Evolutionary conservation across 2,329 filamentous ascomycete species (phyloP).

Genomic region (Cylindrodendrum hubeiense): DNA sequence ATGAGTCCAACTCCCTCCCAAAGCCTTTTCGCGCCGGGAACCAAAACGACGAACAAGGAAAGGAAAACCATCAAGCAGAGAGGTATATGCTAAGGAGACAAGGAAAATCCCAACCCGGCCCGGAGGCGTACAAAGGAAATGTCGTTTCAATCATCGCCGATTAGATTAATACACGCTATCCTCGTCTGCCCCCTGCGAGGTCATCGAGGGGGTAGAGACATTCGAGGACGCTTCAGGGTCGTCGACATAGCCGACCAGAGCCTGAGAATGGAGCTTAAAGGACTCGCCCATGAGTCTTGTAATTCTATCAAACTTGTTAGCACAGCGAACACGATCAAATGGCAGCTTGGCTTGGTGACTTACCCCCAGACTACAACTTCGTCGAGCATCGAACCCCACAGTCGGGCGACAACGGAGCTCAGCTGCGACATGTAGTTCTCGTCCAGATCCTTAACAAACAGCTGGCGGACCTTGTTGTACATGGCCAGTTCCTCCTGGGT

Average conservation of each 20-base stretch:
- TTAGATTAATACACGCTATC: conserved; percentile 76
- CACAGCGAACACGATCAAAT: conserved; percentile 1
- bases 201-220: conserved; percentile 78
- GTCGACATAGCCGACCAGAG: conserved; percentile 94
- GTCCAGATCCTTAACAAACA: conserved; percentile 92
- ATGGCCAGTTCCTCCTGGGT: conserved; percentile 86
- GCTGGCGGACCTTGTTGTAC: conserved; percentile 91
- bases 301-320: conserved; percentile 68
- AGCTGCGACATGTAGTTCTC: conserved; percentile 85
- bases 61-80: conserved; percentile 44
- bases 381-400: conserved; percentile 98
- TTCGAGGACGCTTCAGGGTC: conserved; percentile 78
- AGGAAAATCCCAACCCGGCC: conserved; percentile 40
- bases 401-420: conserved; percentile 92
- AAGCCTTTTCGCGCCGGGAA: conserved; percentile 40
- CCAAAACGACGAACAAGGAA: conserved; percentile 43
- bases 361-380: conserved; percentile 99
- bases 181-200: conserved; percentile 77
- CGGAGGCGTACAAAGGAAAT: conserved; percentile 56
- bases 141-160: conserved; percentile 64
- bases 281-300: conserved; percentile 98
- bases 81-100: conserved; percentile 50
- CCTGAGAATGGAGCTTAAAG: conserved; percentile 96
- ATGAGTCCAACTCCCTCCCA: conserved; percentile 46
- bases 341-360: conserved; percentile 57